phyloP scores from a whole-genome alignment of 352 stramenopile species.

The Phytophthora lateralis region DNA sequence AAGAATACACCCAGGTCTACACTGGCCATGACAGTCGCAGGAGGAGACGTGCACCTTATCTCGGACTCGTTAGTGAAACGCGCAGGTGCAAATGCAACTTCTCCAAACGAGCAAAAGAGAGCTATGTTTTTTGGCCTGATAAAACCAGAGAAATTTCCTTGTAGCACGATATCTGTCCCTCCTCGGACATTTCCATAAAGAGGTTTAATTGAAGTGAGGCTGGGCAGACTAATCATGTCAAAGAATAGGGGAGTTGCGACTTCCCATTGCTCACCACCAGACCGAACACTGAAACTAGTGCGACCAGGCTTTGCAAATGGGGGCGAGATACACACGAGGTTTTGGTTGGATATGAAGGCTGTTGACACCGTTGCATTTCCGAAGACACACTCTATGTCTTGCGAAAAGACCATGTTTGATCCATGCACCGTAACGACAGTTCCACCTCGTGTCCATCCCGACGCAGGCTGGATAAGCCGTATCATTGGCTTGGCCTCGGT shows the following conservation, averaged over 20 bases:
- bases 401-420: constrained; percentile 26
- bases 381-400: constrained; percentile 41
- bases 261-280: constrained; percentile 17
- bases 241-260: constrained; percentile 26
- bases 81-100: constrained; percentile 5
- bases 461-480: constrained; percentile 28
- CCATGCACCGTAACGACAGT: constrained; percentile 37
- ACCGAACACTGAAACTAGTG: constrained; percentile 23
- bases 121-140: neutral
- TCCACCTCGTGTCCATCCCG: constrained; percentile 45
- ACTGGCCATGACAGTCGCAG: neutral
- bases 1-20: constrained; percentile 40
- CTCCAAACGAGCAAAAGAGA: constrained; percentile 46
- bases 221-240: constrained; percentile 22
- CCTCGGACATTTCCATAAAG: constrained; percentile 29
- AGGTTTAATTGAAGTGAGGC: constrained; percentile 28
- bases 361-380: constrained; percentile 29
- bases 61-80: constrained; percentile 11
- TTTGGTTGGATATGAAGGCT: constrained; percentile 29
- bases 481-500: constrained; percentile 18
- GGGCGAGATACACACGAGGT: constrained; percentile 39
- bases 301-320: constrained; percentile 10
- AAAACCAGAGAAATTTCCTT: constrained; percentile 34
- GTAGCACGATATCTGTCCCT: constrained; percentile 35
- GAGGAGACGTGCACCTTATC: constrained; percentile 36